Evolutionary conservation across 1,139 yeast species (phyloP).

Genomic region (Blastobotrys serpentis): DNA sequence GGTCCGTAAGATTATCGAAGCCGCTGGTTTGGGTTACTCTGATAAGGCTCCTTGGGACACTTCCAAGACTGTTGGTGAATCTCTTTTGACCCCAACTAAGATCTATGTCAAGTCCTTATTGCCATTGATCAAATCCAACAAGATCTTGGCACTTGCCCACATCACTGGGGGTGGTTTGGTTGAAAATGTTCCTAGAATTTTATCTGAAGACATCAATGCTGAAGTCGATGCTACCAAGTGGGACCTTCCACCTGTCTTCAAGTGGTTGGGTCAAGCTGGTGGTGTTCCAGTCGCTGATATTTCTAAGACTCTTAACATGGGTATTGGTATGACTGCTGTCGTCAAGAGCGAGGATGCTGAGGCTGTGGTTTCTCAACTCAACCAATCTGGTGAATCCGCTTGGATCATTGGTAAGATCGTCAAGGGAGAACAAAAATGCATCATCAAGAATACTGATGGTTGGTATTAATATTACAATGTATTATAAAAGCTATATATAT

Average conservation of each 20-base stretch:
- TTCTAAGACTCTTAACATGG: slow-evolving; percentile 89
- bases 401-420: slow-evolving; percentile 75
- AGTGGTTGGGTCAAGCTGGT: slow-evolving; percentile 92
- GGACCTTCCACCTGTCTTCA: slow-evolving; percentile 85
- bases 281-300: slow-evolving; percentile 83
- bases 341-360: slow-evolving; percentile 63
- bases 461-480: slow-evolving; percentile 46
- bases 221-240: slow-evolving; percentile 73
- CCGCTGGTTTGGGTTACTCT: slow-evolving; percentile 62
- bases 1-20: slow-evolving; percentile 90
- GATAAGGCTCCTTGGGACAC: slow-evolving; percentile 85
- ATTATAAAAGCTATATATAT: slow-evolving; percentile 2
- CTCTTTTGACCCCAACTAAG: slow-evolving; percentile 83
- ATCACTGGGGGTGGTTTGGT: slow-evolving; percentile 98
- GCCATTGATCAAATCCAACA: slow-evolving; percentile 64
- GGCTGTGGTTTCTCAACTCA: slow-evolving; percentile 53
- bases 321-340: slow-evolving; percentile 94
- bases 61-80: slow-evolving; percentile 76
- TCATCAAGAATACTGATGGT: slow-evolving; percentile 60
- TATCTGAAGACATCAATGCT: slow-evolving; percentile 80
- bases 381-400: slow-evolving; percentile 70
- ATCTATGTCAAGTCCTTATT: slow-evolving; percentile 91
- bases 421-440: slow-evolving; percentile 59
- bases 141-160: slow-evolving; percentile 87
- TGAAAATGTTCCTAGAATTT: slow-evolving; percentile 93